Evolutionary conservation across 1,284 basidiomycete species (phyloP).

Genomic region (Inonotus hispidus): DNA sequence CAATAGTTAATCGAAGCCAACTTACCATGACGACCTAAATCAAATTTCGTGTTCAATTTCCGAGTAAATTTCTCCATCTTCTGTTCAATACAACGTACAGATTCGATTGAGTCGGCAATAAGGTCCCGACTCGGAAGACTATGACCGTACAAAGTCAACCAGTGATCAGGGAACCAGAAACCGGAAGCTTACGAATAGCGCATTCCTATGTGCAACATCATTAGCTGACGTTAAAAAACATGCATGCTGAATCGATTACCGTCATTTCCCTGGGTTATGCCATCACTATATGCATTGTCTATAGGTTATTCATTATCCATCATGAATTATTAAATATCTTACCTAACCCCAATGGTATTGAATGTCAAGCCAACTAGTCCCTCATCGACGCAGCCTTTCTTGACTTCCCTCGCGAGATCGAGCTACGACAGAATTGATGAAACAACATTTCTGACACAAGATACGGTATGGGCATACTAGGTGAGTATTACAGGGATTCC

Average conservation of each 20-base stretch:
- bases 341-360: conserved; percentile 80
- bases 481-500: conserved; percentile 80
- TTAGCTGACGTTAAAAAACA: not conserved
- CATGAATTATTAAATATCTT: conserved; percentile 7
- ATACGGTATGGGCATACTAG: conserved; percentile 41
- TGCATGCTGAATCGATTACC: conserved; percentile 39
- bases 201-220: conserved; percentile 49
- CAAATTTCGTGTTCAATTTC: not conserved
- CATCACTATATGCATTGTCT: conserved; percentile 49
- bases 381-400: conserved; percentile 72
- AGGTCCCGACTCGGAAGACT: conserved; percentile 85
- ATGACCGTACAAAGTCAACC: conserved; percentile 18
- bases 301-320: not conserved
- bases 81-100: conserved; percentile 37
- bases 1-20: not conserved
- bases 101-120: conserved; percentile 88
- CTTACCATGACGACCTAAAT: conserved; percentile 63
- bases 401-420: conserved; percentile 68
- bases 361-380: conserved; percentile 73
- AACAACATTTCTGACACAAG: not conserved
- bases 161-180: conserved; percentile 2
- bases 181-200: conserved; percentile 61
- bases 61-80: not conserved
- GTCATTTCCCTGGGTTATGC: conserved; percentile 80
- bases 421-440: conserved; percentile 40